Base-by-base conservation (phyloP, 176 grass and related monocot genomes). In the Panicum miliaceum region DNA sequence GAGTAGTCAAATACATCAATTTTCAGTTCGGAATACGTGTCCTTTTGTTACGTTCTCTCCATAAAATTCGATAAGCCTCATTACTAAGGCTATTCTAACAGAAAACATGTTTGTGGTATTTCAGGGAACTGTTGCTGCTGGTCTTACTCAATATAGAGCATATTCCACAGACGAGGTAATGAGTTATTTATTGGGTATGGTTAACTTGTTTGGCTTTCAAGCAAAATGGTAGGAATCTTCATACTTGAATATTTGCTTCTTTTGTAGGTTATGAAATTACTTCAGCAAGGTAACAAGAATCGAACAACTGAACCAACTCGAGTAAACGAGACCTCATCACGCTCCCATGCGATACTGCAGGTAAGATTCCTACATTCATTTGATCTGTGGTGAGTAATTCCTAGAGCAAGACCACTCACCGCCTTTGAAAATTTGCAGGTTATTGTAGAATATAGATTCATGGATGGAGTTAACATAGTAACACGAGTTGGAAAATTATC, bases 231-330 rank as follows among this genome's bases (percentile, higher is more conserved):
- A 52, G 25, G 20, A 75, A 36, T 43, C 11, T 71, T 72, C 67
- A 47, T 89, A 71, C 12, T 74, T 85, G 61, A 51, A 22, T 46
- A 26, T 27, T 34, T 81, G 65, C n/a, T 52, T 78, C 22, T 84
- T 73, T 64, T 71, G 57, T 75, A 99, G 96, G 96, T 99, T 68
- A 99, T 99, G 96, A 78, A 89, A 82, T 79, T 92, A 80, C 91
- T 99, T 86, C 96, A 99, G 75, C 93, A 96, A 83, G 96, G 96
- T 34, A 99, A 99, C 83, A 84, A 90, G 86, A 99, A 99, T 52
- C 85, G 96, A 74, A 99, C 96, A 51, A 99, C 91, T 16, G 96
- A 99, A 86, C 93, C 96, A 46, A 99, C 96, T 70, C 75, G 91
- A 87, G 80, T 80, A 27, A 99, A 99, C 26, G 93, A 99, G 75